Evolutionary conservation across 2,329 filamentous ascomycete genomes (phyloP).

Genomic region (Bertia moriformis): DNA sequence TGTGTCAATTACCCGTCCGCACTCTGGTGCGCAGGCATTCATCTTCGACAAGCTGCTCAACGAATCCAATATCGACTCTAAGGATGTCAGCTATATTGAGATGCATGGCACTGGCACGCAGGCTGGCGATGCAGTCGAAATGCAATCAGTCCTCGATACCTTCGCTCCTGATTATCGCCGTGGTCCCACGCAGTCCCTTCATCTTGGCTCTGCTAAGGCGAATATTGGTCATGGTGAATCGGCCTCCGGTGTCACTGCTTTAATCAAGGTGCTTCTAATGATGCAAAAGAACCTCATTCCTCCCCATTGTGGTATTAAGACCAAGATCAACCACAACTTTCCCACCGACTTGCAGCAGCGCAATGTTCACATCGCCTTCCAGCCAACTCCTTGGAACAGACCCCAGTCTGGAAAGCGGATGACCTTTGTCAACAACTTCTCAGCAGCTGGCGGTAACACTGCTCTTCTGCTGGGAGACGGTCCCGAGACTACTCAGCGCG

Average conservation of each 20-base stretch:
- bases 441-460: slow-evolving; percentile 36
- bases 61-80: slow-evolving; percentile 37
- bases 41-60: slow-evolving; percentile 43
- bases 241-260: slow-evolving; percentile 13
- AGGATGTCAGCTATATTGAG: slow-evolving; percentile 46
- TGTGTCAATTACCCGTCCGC: slow-evolving; percentile 59
- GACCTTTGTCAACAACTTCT: slow-evolving; percentile 34
- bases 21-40: slow-evolving; percentile 44
- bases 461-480: slow-evolving; percentile 29
- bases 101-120: slow-evolving; percentile 62
- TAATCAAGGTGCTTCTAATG: slow-evolving; percentile 10
- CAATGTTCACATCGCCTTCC: slow-evolving; percentile 20
- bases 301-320: slow-evolving; percentile 33
- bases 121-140: slow-evolving; percentile 53
- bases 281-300: slow-evolving; percentile 18
- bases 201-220: slow-evolving; percentile 28
- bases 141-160: slow-evolving; percentile 41
- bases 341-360: slow-evolving; percentile 23
- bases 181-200: slow-evolving; percentile 19
- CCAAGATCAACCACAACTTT: slow-evolving; percentile 25
- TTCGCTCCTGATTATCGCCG: slow-evolving; percentile 35
- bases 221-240: slow-evolving; percentile 29
- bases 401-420: slow-evolving; percentile 14
- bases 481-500: slow-evolving; percentile 17
- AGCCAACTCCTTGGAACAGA: slow-evolving; percentile 17